These are phyloP conservation scores for Neurospora sp. DNA, from an alignment of 495 filamentous ascomycete genomes.

Conservation along the genomic window DNA sequence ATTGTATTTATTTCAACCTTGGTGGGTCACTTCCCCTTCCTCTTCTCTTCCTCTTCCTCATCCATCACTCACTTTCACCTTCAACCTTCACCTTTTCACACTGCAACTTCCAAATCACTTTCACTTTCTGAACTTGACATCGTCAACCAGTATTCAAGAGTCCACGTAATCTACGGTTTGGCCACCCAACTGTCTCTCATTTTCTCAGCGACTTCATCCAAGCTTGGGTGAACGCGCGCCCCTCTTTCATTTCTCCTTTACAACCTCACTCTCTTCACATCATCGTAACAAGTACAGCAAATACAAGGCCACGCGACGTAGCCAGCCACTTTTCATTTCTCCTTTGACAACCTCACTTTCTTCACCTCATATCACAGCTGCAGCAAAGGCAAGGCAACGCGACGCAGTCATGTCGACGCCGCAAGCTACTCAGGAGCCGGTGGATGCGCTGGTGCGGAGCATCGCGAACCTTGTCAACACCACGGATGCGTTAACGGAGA, in stretches of 20 bases:
- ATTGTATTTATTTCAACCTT: background rate
- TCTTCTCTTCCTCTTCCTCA: background rate
- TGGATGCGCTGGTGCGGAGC: background rate
- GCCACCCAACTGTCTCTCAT: background rate
- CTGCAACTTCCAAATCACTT: background rate
- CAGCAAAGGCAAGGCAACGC: background rate
- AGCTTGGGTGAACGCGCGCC: background rate
- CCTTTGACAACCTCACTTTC: background rate
- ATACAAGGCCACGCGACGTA: background rate
- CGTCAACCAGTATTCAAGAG: background rate
- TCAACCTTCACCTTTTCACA: background rate
- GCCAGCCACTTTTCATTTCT: background rate
- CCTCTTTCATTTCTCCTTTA: background rate
- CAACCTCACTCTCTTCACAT: background rate
- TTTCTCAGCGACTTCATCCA: background rate
- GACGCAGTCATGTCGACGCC: background rate
- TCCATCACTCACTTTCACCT: background rate
- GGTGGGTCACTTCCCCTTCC: background rate
- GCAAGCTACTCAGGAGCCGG: background rate
- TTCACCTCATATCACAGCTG: background rate
- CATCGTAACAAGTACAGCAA: background rate
- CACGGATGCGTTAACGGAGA: background rate
- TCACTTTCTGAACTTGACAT: background rate
- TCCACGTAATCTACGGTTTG: background rate
- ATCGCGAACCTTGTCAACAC: background rate